Evolutionary conservation across 2,329 filamentous ascomycete species (phyloP).

Genomic region (Thelonectria blattea): DNA sequence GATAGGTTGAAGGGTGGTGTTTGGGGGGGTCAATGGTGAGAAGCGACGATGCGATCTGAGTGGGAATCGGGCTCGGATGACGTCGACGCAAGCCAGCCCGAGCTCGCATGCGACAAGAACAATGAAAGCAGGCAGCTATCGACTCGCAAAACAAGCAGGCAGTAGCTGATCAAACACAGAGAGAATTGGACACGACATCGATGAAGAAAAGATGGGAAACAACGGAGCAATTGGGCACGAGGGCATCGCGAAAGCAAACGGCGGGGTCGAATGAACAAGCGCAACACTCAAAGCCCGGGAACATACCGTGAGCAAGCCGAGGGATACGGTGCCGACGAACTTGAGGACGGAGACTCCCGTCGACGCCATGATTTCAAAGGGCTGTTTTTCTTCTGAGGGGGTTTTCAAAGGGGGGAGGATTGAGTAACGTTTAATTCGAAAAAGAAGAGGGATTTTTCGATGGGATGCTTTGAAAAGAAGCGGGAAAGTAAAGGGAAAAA

Average conservation of each 20-base stretch:
- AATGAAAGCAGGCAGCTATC: not conserved
- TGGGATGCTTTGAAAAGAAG: too few species aligned
- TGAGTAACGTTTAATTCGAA: not conserved
- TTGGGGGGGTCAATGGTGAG: not conserved
- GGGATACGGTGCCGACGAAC: slow-evolving; percentile 89
- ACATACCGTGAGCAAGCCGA: slow-evolving; percentile 86
- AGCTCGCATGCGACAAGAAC: not conserved
- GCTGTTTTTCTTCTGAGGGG: not conserved
- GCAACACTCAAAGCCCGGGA: not conserved
- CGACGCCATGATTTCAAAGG: slow-evolving; percentile 62
- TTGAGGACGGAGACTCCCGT: slow-evolving; percentile 80
- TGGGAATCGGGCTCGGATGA: slow-evolving; percentile 1
- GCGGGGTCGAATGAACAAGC: not conserved
- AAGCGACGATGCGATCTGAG: slow-evolving; percentile 12
- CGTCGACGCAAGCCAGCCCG: not conserved
- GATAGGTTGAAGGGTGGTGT: too few species aligned
- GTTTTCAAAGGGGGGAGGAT: not conserved
- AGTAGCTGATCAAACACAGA: not conserved
- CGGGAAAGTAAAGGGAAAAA: not conserved
- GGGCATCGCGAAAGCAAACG: not conserved
- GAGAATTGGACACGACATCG: not conserved
- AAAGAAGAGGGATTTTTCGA: not conserved
- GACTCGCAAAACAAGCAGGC: not conserved
- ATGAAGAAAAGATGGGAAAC: not conserved
- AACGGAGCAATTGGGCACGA: not conserved